These are phyloP conservation scores for Gonapodya sp. DNA, from an alignment of 192 early-diverging fungal species.

Conservation along the genomic window DNA sequence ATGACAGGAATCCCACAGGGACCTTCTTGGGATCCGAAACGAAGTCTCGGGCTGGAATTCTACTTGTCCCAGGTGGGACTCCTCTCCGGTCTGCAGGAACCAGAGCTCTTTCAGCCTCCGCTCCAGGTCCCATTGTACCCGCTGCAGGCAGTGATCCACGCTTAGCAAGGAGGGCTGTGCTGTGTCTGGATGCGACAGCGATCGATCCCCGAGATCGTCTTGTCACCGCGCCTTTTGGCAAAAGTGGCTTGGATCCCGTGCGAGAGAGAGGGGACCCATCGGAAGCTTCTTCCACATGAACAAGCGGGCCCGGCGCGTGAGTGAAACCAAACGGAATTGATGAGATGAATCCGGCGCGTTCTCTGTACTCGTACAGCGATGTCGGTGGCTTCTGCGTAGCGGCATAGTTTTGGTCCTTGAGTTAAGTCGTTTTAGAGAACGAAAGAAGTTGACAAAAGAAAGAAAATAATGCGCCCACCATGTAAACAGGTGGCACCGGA, in stretches of 20 bases:
- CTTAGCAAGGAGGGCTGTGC: constrained; percentile 13
- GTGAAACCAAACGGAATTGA: constrained; percentile 41
- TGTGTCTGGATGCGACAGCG: background rate
- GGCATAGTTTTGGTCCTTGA: constrained; percentile 29
- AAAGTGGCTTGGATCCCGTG: background rate
- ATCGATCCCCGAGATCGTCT: background rate
- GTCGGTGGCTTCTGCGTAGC: constrained; percentile 30
- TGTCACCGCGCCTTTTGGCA: background rate
- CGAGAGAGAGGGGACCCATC: constrained; percentile 5
- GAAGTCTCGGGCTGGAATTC: background rate
- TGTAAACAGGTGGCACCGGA: constrained; percentile 44
- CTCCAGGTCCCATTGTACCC: constrained; percentile 7
- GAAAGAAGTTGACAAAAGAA: too few species aligned
- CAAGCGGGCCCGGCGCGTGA: constrained; percentile 28
- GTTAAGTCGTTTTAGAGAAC: too few species aligned
- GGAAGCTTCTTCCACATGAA: constrained; percentile 4
- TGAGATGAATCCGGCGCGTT: constrained; percentile 33
- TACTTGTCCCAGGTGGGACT: background rate
- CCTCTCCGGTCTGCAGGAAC: background rate
- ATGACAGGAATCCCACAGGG: constrained; percentile 3
- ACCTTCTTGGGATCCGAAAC: background rate
- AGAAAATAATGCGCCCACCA: too few species aligned
- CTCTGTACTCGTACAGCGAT: constrained; percentile 33
- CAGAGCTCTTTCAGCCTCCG: background rate
- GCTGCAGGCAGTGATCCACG: constrained; percentile 16